Conservation (phyloP, 2,329 filamentous ascomycete genomes). For the Claviceps digitariae region DNA sequence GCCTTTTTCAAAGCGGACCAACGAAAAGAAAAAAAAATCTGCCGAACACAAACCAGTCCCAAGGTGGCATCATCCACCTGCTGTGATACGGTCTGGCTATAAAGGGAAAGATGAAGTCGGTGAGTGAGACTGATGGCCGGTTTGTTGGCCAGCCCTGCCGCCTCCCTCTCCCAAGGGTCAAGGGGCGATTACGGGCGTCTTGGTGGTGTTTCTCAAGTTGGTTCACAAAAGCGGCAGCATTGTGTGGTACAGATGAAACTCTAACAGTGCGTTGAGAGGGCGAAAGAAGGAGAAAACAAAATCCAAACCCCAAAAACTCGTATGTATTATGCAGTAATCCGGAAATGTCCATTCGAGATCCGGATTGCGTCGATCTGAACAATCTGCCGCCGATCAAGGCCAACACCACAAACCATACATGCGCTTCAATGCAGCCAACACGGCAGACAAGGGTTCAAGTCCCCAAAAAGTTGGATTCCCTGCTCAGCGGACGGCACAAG, state of each 20-base stretch:
- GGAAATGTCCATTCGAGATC: neutral
- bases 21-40: neutral
- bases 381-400: neutral
- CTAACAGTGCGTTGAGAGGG: neutral
- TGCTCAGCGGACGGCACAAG: neutral
- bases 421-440: neutral
- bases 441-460: neutral
- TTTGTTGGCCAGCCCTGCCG: neutral
- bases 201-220: neutral
- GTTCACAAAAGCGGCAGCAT: neutral
- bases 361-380: neutral
- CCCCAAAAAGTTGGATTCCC: neutral
- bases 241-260: neutral
- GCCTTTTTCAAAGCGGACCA: neutral
- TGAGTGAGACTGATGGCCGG: neutral
- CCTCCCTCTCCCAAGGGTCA: neutral
- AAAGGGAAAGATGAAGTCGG: neutral
- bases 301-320: neutral
- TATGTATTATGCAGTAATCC: neutral
- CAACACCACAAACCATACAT: neutral
- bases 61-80: neutral
- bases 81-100: neutral
- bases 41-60: neutral
- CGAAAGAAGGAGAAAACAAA: neutral
- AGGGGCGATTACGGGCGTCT: neutral